Conservation (phyloP, 306 rosid species). For the cucumber (Cucumis sativus) region Cucumber_9930_V3 NC_026657.2:14960001-14960500, state of each 20-base stretch:
- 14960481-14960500: no score
- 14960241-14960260: conserved; percentile 89
- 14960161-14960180: background rate
- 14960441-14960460: background rate
- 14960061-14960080: background rate
- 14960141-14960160: background rate
- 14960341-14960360: background rate
- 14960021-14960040: conserved; percentile 9
- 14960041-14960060: background rate
- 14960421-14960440: background rate
- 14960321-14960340: background rate
- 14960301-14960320: conserved; percentile 44
- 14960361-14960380: background rate
- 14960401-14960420: background rate
- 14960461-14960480: no score
- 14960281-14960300: conserved; percentile 14
- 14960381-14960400: background rate
- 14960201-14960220: background rate
- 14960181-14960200: background rate
- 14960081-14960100: background rate
- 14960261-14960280: conserved; percentile 29
- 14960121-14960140: background rate
- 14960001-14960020: conserved; percentile 24
- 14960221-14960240: conserved; percentile 21
- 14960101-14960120: background rate